Conservation (phyloP, 352 stramenopile genomes). For the Phytophthora agathidicida region DNA sequence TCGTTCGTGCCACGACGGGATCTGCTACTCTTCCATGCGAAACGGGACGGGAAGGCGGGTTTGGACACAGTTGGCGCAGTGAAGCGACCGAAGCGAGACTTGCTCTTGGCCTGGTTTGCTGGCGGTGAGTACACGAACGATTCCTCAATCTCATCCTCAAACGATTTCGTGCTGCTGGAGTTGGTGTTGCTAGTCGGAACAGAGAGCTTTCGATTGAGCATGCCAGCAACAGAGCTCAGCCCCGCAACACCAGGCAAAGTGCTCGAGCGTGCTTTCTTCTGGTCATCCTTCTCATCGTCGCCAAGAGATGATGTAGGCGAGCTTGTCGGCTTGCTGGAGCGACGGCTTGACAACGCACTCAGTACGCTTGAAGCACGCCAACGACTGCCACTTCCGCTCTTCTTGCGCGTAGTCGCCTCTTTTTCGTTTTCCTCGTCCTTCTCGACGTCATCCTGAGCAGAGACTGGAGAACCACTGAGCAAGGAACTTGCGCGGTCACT, state of each 20-base stretch:
- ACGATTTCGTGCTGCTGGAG: constrained; percentile 25
- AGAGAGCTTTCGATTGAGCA: constrained; percentile 39
- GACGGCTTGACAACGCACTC: constrained; percentile 46
- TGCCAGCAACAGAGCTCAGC: constrained; percentile 33
- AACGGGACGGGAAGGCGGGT: constrained; percentile 50
- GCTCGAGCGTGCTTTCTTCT: constrained; percentile 34
- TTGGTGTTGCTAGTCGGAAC: constrained; percentile 33
- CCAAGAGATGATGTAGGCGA: constrained; percentile 35
- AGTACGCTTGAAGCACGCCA: constrained; percentile 55
- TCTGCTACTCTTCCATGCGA: constrained; percentile 58
- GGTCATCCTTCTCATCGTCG: constrained; percentile 33
- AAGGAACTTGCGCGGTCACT: constrained; percentile 53
- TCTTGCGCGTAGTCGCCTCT: constrained; percentile 19
- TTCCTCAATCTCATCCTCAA: constrained; percentile 45
- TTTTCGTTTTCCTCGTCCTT: constrained; percentile 19
- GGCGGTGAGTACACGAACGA: constrained; percentile 40
- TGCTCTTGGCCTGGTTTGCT: constrained; percentile 42
- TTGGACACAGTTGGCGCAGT: constrained; percentile 42
- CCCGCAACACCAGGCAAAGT: constrained; percentile 28
- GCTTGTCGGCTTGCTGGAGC: constrained; percentile 41
- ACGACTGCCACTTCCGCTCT: constrained; percentile 30
- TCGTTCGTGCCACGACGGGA: constrained; percentile 25
- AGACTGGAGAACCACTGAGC: constrained; percentile 32
- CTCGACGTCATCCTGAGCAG: constrained; percentile 23
- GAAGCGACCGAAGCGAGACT: constrained; percentile 54